Percentiles rank a stretch among this genome's conserved stretches.
These are phyloP conservation scores for Obelidium mucronatum DNA, from an alignment of 192 early-diverging fungal species.

Conservation along the genomic window DNA sequence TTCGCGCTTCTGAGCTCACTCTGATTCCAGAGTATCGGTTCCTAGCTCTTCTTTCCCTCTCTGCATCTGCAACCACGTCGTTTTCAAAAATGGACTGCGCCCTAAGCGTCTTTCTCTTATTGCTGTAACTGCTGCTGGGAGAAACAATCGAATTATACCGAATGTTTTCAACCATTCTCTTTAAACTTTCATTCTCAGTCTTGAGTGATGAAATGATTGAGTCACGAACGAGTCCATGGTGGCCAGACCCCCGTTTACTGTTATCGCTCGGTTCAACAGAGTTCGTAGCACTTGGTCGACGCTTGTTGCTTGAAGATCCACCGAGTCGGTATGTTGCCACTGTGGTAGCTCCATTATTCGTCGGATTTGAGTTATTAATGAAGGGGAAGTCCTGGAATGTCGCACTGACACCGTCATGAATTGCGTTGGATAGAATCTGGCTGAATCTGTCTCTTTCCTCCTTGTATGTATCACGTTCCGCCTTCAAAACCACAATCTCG, in stretches of 20 bases:
- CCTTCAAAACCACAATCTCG: slow-evolving; percentile 27
- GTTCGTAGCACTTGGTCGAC: neutral
- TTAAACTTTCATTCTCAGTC: slow-evolving; percentile 17
- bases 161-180: slow-evolving; percentile 14
- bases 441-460: slow-evolving; percentile 22
- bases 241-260: too few relatives aligned
- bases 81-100: slow-evolving; percentile 20
- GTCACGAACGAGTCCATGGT: neutral
- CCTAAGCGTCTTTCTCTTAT: neutral
- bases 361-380: neutral
- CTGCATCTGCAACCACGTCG: slow-evolving; percentile 35
- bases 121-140: neutral
- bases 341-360: neutral
- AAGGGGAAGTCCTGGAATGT: slow-evolving; percentile 18
- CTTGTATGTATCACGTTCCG: slow-evolving; percentile 33
- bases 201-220: neutral
- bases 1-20: neutral
- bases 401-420: slow-evolving; percentile 8
- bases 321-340: slow-evolving; percentile 19
- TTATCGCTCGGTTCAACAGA: neutral
- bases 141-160: neutral
- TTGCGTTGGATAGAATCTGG: neutral
- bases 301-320: neutral
- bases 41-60: slow-evolving; percentile 51
- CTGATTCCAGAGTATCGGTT: slow-evolving; percentile 6